Conservation (phyloP, 2,329 filamentous ascomycete species). For the Mycosphaerella sp. region DNA sequence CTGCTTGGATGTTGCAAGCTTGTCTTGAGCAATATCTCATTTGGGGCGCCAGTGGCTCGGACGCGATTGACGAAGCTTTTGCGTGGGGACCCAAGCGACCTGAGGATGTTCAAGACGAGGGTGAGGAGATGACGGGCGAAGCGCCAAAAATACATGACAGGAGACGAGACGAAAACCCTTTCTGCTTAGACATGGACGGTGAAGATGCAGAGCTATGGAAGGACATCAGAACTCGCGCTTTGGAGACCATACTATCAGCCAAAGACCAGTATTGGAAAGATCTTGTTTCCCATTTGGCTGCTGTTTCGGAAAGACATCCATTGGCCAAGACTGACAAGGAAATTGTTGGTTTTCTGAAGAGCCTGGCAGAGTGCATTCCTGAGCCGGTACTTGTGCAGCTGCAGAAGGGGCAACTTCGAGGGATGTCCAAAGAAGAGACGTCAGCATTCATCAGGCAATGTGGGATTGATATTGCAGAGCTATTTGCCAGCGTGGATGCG, state of each 20-base stretch:
- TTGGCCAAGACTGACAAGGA: conserved; percentile 36
- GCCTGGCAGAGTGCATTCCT: conserved; percentile 39
- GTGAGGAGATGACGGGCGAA: neutral
- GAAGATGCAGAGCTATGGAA: conserved; percentile 35
- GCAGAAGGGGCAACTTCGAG: conserved; percentile 42
- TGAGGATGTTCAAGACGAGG: conserved; percentile 25
- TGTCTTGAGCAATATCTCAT: conserved; percentile 44
- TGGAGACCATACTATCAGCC: conserved; percentile 25
- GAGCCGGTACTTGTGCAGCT: conserved; percentile 48
- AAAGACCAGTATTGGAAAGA: conserved; percentile 7
- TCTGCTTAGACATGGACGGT: conserved; percentile 22
- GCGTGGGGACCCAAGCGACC: conserved; percentile 38
- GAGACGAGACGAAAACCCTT: conserved; percentile 8
- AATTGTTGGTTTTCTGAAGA: conserved; percentile 39
- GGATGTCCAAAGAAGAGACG: conserved; percentile 37
- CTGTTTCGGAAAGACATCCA: conserved; percentile 27
- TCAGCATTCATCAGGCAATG: conserved; percentile 31
- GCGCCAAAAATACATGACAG: neutral
- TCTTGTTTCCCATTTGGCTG: conserved; percentile 29
- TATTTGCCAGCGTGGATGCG: conserved; percentile 1
- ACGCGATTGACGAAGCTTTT: conserved; percentile 41
- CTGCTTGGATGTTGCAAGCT: conserved; percentile 46
- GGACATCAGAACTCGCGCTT: conserved; percentile 31
- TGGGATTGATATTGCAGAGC: conserved; percentile 16
- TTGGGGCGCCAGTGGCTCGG: conserved; percentile 33